phyloP scores from a whole-genome alignment of 805 yeast species.

The Nakazawaea siamensis region DNA sequence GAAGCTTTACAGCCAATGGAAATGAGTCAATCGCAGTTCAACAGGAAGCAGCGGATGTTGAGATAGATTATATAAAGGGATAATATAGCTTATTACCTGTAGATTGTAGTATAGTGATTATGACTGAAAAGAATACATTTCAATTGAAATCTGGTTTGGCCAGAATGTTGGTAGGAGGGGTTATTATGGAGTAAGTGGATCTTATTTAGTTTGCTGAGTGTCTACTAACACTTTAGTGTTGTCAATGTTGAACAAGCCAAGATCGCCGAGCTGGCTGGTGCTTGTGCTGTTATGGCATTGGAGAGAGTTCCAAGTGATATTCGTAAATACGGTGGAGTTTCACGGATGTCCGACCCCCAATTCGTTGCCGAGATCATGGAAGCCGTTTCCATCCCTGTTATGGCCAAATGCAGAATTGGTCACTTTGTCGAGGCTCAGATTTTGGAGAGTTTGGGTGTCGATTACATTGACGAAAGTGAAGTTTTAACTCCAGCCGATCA shows the following conservation, averaged over 20 bases:
- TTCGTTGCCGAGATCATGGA: constrained; percentile 71
- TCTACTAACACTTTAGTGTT: constrained; percentile 27
- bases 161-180: constrained; percentile 79
- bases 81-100: too few relatives aligned
- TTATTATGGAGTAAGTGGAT: constrained; percentile 41
- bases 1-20: too few relatives aligned
- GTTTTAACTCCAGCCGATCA: constrained; percentile 80
- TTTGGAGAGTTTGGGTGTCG: constrained; percentile 62
- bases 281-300: constrained; percentile 85
- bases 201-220: not conserved
- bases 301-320: constrained; percentile 83
- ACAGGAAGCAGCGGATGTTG: too few relatives aligned
- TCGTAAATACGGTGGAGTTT: constrained; percentile 74
- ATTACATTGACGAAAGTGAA: constrained; percentile 79
- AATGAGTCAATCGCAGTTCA: too few relatives aligned
- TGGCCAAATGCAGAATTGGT: constrained; percentile 84
- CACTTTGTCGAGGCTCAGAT: constrained; percentile 79
- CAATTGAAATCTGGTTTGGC: constrained; percentile 73
- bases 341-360: constrained; percentile 80
- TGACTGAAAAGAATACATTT: constrained; percentile 22
- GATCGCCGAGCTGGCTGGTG: constrained; percentile 78
- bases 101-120: too few relatives aligned
- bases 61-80: too few relatives aligned
- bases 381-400: constrained; percentile 64
- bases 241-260: constrained; percentile 74